These are phyloP conservation scores for Quercus engelmannii DNA, from an alignment of 306 rosid genomes.

Conservation along the genomic window DNA sequence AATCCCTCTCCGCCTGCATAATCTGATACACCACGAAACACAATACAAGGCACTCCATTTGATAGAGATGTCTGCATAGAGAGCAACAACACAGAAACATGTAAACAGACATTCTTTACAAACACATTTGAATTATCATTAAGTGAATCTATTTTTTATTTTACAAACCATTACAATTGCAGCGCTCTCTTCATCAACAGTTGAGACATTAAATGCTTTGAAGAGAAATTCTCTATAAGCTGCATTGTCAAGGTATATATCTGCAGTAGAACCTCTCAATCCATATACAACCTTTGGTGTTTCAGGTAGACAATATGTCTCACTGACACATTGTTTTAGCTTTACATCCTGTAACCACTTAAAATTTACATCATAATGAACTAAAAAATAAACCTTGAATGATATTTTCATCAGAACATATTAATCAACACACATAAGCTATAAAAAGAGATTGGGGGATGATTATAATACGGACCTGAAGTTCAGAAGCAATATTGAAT, in stretches of 20 bases:
- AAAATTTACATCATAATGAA: neutral
- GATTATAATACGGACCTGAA: neutral
- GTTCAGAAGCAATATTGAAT: neutral
- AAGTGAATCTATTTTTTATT: neutral
- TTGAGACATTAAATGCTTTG: constrained; percentile 5
- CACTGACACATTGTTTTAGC: constrained; percentile 5
- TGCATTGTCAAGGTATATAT: constrained; percentile 20
- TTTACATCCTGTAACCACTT: constrained; percentile 1
- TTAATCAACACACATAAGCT: neutral
- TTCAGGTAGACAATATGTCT: constrained; percentile 19
- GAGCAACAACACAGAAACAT: neutral
- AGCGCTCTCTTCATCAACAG: constrained; percentile 21
- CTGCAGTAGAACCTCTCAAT: constrained; percentile 17
- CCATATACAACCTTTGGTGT: constrained; percentile 16
- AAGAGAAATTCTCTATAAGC: constrained; percentile 18
- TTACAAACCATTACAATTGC: constrained; percentile 15
- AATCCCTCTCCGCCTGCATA: neutral
- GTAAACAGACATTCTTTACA: neutral
- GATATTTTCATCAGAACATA: neutral
- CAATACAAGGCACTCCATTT: constrained; percentile 20
- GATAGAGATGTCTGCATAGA: constrained; percentile 11
- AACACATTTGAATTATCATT: neutral
- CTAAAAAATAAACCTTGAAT: neutral
- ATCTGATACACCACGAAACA: constrained; percentile 22
- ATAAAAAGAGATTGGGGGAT: neutral